Conservation (phyloP, 2,329 filamentous ascomycete genomes). For the Ceratocystis ficicola region DNA sequence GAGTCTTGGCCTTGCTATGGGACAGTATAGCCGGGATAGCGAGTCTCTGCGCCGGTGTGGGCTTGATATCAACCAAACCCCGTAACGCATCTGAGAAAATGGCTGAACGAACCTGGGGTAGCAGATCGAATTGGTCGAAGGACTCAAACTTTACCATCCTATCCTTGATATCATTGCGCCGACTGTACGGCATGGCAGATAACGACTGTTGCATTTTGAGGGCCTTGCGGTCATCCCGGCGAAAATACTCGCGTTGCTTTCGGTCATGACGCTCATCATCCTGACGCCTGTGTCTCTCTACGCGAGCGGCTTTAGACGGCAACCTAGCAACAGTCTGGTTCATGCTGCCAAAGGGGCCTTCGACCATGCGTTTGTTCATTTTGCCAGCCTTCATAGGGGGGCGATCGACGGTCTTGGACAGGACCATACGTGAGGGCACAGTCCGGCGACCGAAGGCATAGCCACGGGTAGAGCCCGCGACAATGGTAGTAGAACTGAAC, state of each 20-base stretch:
- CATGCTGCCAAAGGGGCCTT: slow-evolving; percentile 45
- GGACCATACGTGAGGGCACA: slow-evolving; percentile 44
- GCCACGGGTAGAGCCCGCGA: neutral
- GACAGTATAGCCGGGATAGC: slow-evolving; percentile 73
- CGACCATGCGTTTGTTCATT: slow-evolving; percentile 31
- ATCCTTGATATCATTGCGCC: slow-evolving; percentile 41
- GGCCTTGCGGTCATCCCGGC: slow-evolving; percentile 48
- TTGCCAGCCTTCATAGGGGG: slow-evolving; percentile 30
- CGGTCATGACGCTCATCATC: slow-evolving; percentile 22
- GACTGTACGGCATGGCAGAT: slow-evolving; percentile 62
- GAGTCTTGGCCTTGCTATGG: slow-evolving; percentile 31
- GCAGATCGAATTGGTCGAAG: slow-evolving; percentile 69
- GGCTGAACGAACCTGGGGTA: slow-evolving; percentile 59
- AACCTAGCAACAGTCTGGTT: slow-evolving; percentile 41
- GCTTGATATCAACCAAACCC: slow-evolving; percentile 60
- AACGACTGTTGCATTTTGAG: slow-evolving; percentile 87
- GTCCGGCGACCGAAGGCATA: slow-evolving; percentile 12
- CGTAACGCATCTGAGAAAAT: slow-evolving; percentile 62
- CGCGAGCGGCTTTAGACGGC: slow-evolving; percentile 18
- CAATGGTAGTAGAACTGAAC: neutral
- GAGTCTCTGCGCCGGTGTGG: slow-evolving; percentile 80
- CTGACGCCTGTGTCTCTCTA: slow-evolving; percentile 3
- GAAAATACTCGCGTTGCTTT: slow-evolving; percentile 30
- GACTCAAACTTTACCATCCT: slow-evolving; percentile 55
- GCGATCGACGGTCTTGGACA: slow-evolving; percentile 42